phyloP scores from a whole-genome alignment of 257 asterid genomes.

The Capsicum rhomboideum region DNA sequence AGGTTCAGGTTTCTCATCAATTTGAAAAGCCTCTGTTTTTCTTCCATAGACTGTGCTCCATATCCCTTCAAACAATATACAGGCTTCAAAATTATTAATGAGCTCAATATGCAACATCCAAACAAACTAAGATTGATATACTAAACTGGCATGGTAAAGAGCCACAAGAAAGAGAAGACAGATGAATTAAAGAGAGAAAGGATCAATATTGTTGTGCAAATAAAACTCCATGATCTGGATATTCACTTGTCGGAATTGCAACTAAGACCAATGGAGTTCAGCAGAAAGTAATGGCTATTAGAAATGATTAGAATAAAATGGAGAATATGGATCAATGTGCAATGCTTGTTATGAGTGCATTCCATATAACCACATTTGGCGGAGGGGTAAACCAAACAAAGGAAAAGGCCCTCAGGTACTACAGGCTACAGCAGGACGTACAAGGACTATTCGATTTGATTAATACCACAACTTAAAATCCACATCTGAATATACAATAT shows the following conservation, averaged over 20 bases:
- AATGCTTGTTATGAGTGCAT: not conserved
- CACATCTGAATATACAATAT: not conserved
- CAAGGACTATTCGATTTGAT: not conserved
- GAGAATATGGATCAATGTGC: not conserved
- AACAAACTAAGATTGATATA: not conserved
- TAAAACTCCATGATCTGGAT: not conserved
- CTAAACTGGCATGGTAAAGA: not conserved
- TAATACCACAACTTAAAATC: not conserved
- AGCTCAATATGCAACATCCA: not conserved
- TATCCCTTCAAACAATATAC: slow-evolving; percentile 39
- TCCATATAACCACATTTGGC: not conserved
- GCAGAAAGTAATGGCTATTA: not conserved
- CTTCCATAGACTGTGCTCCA: slow-evolving; percentile 97
- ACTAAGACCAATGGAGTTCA: not conserved
- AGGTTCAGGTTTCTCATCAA: slow-evolving; percentile 95
- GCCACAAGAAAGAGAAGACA: not conserved
- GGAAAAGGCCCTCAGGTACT: not conserved
- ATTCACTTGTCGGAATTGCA: not conserved
- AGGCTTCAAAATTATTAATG: not conserved
- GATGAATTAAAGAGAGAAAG: not conserved
- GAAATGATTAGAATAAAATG: not conserved
- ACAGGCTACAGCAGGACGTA: not conserved
- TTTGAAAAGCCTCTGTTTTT: slow-evolving; percentile 92
- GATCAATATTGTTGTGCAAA: not conserved
- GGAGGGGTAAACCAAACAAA: not conserved